Evolutionary conservation across 306 rosid genomes (phyloP).

Genomic region (Leucaena leucocephala): DNA sequence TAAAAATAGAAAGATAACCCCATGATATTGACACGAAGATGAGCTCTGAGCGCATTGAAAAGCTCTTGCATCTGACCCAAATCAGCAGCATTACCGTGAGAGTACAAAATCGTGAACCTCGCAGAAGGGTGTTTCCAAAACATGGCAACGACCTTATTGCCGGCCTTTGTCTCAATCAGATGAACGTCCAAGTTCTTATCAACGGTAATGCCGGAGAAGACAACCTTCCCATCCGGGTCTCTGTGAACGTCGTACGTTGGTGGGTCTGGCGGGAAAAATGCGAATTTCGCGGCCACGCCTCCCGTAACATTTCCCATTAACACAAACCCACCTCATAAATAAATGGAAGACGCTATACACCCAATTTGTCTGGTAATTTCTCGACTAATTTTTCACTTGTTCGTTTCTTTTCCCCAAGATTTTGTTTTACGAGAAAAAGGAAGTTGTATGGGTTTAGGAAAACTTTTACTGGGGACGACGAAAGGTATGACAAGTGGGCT

Average conservation of each 20-base stretch:
- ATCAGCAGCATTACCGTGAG: conserved; percentile 87
- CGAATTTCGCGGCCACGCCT: conserved; percentile 73
- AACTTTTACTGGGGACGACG: conserved; percentile 38
- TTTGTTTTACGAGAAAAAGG: not conserved
- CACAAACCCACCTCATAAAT: conserved; percentile 42
- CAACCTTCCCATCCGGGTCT: conserved; percentile 49
- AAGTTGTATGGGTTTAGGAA: conserved; percentile 24
- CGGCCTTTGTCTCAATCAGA: conserved; percentile 57
- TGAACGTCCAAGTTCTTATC: conserved; percentile 57
- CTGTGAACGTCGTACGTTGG: conserved; percentile 59
- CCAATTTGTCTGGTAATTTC: conserved; percentile 21
- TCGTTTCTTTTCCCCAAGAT: too few relatives aligned
- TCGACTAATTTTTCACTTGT: too few relatives aligned
- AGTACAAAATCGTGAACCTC: conserved; percentile 68
- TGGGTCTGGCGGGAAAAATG: conserved; percentile 85
- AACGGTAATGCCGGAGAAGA: conserved; percentile 54
- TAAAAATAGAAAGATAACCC: conserved; percentile 46
- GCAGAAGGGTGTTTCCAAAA: conserved; percentile 72
- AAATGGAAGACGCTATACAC: not conserved
- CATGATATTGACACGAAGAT: conserved; percentile 78
- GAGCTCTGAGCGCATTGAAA: conserved; percentile 73
- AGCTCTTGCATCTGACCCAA: conserved; percentile 85
- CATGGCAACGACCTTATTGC: conserved; percentile 64
- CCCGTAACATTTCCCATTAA: conserved; percentile 74
- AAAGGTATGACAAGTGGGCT: conserved; percentile 37